phyloP scores from a whole-genome alignment of 2,329 filamentous ascomycete genomes.

The Fusarium stilboides region DNA sequence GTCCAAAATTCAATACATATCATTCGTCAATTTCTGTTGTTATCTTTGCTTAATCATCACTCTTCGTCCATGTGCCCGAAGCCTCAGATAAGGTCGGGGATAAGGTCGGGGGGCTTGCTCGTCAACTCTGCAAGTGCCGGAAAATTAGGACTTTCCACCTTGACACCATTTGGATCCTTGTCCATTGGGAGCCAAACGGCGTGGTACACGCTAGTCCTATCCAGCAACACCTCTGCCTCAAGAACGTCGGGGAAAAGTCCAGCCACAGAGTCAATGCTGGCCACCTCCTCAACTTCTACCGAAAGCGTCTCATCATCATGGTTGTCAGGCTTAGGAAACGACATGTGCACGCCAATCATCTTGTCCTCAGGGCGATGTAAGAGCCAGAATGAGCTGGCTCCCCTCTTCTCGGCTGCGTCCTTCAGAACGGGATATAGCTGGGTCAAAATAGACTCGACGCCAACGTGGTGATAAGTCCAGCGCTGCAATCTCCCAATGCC shows the following conservation, averaged over 20 bases:
- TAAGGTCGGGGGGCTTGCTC: too few species aligned
- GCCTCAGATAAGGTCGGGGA: too few species aligned
- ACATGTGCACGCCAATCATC: slow-evolving; percentile 39
- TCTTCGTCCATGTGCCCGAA: too few species aligned
- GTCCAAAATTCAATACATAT: not conserved
- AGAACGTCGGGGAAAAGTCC: slow-evolving; percentile 31
- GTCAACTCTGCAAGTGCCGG: slow-evolving; percentile 5
- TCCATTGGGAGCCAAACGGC: slow-evolving; percentile 39
- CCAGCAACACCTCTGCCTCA: slow-evolving; percentile 4
- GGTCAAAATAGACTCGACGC: slow-evolving; percentile 27
- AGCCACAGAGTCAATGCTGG: not conserved
- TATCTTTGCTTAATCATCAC: too few species aligned
- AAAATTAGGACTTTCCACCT: slow-evolving; percentile 34
- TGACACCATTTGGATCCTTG: slow-evolving; percentile 3
- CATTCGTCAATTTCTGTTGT: not conserved
- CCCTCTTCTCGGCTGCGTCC: slow-evolving; percentile 32
- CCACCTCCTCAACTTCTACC: not conserved
- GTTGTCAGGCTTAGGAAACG: slow-evolving; percentile 15
- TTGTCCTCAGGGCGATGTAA: slow-evolving; percentile 27
- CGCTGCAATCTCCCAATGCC: slow-evolving; percentile 40
- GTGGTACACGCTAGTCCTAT: slow-evolving; percentile 31
- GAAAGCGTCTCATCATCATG: slow-evolving; percentile 12
- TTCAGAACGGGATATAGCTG: slow-evolving; percentile 41
- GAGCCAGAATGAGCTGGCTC: slow-evolving; percentile 40
- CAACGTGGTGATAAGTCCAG: slow-evolving; percentile 32